Base-by-base conservation (phyloP, 768 basidiomycete genomes). In the Psilocybe cubensis region DNA sequence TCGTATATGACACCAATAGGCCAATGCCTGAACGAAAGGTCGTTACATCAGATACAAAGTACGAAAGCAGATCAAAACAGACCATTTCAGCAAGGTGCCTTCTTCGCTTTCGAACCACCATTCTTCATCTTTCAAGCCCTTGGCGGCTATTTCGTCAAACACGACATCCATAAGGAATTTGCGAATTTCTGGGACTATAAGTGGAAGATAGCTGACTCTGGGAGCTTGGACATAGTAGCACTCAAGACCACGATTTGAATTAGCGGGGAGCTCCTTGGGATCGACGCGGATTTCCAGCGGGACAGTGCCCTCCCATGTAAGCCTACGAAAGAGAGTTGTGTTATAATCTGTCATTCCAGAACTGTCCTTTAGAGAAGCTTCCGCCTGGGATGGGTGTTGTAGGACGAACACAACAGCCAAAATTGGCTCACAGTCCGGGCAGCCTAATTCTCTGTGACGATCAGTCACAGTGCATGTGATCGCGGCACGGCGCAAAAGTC, bases 101-200 rank as follows among this genome's bases (percentile, higher is more conserved):
- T 87, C 89, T 52, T 91, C 90, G 60, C 87, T 90, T 73, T 97
- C 94, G 71, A 99, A 97, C 97, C 96, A 98, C 92, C 96, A 94
- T 51, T 96, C 91, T 56, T 92, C 91, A 62, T 95, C 92, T 67
- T 90, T 91, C 58, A 96, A 74, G 9, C 79, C 65, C 58, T 87
- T 87, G 4, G 86, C 86, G 27, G 89, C 87, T 31, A 84, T 81
- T 66, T 96, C 94, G 68, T 97, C 94, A 66, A 98, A 89, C 11
- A 96, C 92, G 53, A 98, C 87, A 62, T 97, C 92, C 79, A 92
- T 87, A 60, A 98, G 81, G 73, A 94, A 94, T 64, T 87, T 83
- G 57, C 89, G 84, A 57, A 99, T 84, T 67, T 97, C 94, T 3
- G 94, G 89, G 67, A 98, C 83, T 44, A 98, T 74, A 24, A 98